Percentiles rank a stretch among this genome's conserved stretches.
Conservation (phyloP, 1,139 yeast species). For the Kurtzmaniella quercitrusa region DNA sequence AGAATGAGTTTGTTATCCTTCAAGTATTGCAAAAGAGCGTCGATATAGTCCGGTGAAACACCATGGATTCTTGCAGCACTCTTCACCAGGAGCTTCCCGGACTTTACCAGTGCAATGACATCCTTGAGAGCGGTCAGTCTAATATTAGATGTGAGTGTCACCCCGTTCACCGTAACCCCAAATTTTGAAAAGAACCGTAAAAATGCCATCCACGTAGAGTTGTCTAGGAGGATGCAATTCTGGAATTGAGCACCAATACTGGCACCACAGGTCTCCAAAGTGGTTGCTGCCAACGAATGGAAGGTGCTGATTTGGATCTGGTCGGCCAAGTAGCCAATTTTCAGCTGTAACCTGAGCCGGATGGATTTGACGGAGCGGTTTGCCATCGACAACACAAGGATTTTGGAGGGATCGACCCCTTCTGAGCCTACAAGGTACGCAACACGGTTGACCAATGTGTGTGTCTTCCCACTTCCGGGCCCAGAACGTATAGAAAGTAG, state of each 20-base stretch:
- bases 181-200: slow-evolving; percentile 28
- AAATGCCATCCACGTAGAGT: slow-evolving; percentile 47
- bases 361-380: slow-evolving; percentile 63
- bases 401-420: slow-evolving; percentile 45
- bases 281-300: slow-evolving; percentile 54
- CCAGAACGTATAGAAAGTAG: slow-evolving; percentile 58
- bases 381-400: slow-evolving; percentile 65
- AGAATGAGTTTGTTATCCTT: slow-evolving; percentile 31
- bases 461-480: slow-evolving; percentile 77
- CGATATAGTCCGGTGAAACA: slow-evolving; percentile 20
- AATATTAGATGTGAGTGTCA: slow-evolving; percentile 19
- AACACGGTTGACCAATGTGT: slow-evolving; percentile 53
- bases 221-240: slow-evolving; percentile 44
- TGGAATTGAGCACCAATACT: slow-evolving; percentile 16
- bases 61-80: slow-evolving; percentile 21
- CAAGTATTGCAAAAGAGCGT: slow-evolving; percentile 18
- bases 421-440: slow-evolving; percentile 39
- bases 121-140: slow-evolving; percentile 28
- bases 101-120: slow-evolving; percentile 27
- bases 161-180: slow-evolving; percentile 19
- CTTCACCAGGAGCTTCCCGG: slow-evolving; percentile 21
- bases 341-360: slow-evolving; percentile 25
- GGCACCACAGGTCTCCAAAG: slow-evolving; percentile 39
- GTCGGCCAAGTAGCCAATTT: slow-evolving; percentile 31
- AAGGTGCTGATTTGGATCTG: slow-evolving; percentile 51